Conservation (phyloP, 192 early-diverging fungal genomes). For the Dissophora globulifera region DNA sequence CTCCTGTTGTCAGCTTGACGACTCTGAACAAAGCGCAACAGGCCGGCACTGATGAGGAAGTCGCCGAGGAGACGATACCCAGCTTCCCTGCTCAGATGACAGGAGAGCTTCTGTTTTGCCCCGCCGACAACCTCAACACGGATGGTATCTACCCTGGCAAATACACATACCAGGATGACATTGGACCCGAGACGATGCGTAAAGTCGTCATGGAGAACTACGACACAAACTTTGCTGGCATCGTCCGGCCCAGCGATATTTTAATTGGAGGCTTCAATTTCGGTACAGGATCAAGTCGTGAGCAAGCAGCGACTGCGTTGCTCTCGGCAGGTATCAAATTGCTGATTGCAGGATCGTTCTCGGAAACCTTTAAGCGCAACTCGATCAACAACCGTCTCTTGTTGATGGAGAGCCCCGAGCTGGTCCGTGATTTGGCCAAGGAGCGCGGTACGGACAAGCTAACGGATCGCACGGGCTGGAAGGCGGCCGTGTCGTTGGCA, state of each 20-base stretch:
- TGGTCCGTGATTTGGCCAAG: constrained; percentile 79
- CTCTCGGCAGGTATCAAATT: constrained; percentile 86
- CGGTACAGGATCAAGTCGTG: constrained; percentile 96
- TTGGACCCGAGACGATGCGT: constrained; percentile 89
- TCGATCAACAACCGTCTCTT: constrained; percentile 98
- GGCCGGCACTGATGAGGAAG: constrained; percentile 2
- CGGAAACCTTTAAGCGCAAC: constrained; percentile 99
- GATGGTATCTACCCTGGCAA: constrained; percentile 99
- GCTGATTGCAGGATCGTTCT: constrained; percentile 91
- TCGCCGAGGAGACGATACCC: constrained; percentile 57
- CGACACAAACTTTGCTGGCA: constrained; percentile 84
- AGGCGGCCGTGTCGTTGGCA: constrained; percentile 48
- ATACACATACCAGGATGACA: constrained; percentile 98
- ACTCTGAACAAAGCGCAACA: constrained; percentile 14
- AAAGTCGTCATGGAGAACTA: constrained; percentile 99
- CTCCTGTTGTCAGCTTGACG: constrained; percentile 20
- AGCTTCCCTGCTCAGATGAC: constrained; percentile 81
- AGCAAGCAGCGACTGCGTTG: constrained; percentile 97
- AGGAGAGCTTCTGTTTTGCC: constrained; percentile 91
- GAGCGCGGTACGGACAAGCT: constrained; percentile 57
- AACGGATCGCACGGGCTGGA: constrained; percentile 84
- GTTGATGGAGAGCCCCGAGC: constrained; percentile 85
- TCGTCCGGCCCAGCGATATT: constrained; percentile 80
- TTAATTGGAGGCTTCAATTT: constrained; percentile 96
- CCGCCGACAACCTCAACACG: constrained; percentile 96